Percentiles rank a stretch among this genome's conserved stretches.
Conservation (phyloP, 176 grass and related monocot genomes). For the Oryza glumipatula region DNA sequence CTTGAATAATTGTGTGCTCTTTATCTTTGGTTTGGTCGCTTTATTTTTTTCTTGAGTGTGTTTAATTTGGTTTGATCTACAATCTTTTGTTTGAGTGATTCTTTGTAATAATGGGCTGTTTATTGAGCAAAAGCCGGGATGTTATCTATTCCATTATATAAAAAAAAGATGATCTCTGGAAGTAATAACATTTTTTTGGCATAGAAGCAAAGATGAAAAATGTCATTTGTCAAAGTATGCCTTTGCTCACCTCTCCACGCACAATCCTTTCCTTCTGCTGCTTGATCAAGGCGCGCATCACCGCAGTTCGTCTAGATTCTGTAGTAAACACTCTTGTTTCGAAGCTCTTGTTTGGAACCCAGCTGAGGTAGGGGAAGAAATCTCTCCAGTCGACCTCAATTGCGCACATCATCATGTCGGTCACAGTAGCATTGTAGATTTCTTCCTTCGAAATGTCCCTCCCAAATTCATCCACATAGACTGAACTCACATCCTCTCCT, state of each 20-base stretch:
- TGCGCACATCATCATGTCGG: slow-evolving; percentile 72
- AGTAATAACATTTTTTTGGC: background rate
- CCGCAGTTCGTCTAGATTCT: slow-evolving; percentile 40
- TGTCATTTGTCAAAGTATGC: background rate
- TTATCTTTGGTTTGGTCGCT: too few relatives aligned
- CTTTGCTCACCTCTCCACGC: slow-evolving; percentile 56
- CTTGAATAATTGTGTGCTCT: too few relatives aligned
- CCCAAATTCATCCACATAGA: slow-evolving; percentile 74
- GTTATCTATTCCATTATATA: too few relatives aligned
- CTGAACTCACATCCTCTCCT: slow-evolving; percentile 59
- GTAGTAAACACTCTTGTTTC: slow-evolving; percentile 53
- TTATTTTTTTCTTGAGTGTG: too few relatives aligned
- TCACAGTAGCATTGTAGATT: slow-evolving; percentile 60
- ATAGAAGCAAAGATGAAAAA: background rate
- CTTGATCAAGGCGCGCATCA: slow-evolving; percentile 65
- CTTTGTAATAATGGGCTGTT: too few relatives aligned
- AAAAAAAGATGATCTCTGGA: background rate
- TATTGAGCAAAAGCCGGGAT: too few relatives aligned
- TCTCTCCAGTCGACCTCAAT: slow-evolving; percentile 90
- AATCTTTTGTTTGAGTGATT: too few relatives aligned
- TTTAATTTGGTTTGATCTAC: too few relatives aligned
- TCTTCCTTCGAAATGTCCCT: slow-evolving; percentile 57
- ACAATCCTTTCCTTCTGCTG: slow-evolving; percentile 64
- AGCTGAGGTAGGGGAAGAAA: slow-evolving; percentile 84
- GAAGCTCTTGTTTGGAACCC: slow-evolving; percentile 76